Conservation (phyloP, 2,329 filamentous ascomycete species). For the Fusarium globosum region DNA sequence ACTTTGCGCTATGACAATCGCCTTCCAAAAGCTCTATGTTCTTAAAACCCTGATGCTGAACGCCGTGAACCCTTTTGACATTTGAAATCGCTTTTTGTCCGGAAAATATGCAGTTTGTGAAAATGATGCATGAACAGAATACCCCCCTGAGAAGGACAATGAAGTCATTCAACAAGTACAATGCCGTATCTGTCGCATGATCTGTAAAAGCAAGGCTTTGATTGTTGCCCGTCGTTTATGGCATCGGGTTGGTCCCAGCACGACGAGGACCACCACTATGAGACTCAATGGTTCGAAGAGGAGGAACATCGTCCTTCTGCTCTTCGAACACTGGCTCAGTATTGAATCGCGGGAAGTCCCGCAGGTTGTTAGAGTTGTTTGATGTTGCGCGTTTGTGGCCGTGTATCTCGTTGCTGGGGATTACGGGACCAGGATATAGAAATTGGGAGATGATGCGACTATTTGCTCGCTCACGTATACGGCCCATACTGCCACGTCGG, state of each 20-base stretch:
- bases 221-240: conserved; percentile 19
- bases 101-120: conserved; percentile 16
- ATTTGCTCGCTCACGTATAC: conserved; percentile 52
- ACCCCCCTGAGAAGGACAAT: background rate
- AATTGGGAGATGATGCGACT: conserved; percentile 59
- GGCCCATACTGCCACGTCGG: conserved; percentile 53
- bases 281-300: conserved; percentile 42
- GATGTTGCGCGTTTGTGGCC: conserved; percentile 46
- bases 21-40: conserved; percentile 12
- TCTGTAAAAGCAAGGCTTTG: background rate
- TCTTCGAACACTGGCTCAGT: conserved; percentile 45
- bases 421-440: conserved; percentile 60
- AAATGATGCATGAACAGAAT: background rate
- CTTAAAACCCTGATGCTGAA: conserved; percentile 9
- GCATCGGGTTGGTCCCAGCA: conserved; percentile 43
- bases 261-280: conserved; percentile 42
- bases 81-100: conserved; percentile 20
- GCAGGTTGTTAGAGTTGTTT: conserved; percentile 43
- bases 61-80: conserved; percentile 15
- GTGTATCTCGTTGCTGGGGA: conserved; percentile 48
- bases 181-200: background rate
- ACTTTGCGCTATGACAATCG: conserved; percentile 22
- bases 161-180: background rate
- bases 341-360: conserved; percentile 38
- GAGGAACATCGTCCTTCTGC: conserved; percentile 44